A percentile compares a stretch with the other conserved stretches of the same genome.
phyloP scores from a whole-genome alignment of 2,329 filamentous ascomycete species.

The Aspergillus sp. region DNA sequence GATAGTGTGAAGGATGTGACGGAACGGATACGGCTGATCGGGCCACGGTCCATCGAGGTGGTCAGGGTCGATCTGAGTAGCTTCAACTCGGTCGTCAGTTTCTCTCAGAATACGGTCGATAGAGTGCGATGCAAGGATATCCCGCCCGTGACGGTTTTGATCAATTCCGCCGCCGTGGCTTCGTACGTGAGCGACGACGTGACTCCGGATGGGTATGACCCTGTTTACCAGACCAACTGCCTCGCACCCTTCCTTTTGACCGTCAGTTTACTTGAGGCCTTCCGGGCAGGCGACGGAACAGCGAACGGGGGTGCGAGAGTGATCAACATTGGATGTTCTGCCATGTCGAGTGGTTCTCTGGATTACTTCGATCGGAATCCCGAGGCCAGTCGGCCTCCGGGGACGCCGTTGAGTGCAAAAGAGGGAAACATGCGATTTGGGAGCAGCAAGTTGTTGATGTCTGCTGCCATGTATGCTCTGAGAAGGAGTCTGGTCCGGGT shows the following conservation, averaged over 20 bases:
- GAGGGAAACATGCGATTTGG: conserved; percentile 27
- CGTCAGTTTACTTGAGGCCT: conserved; percentile 30
- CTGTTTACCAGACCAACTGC: conserved; percentile 34
- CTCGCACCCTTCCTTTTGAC: conserved; percentile 33
- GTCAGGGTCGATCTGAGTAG: conserved; percentile 25
- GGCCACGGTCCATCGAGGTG: conserved; percentile 30
- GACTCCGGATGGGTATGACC: conserved; percentile 30
- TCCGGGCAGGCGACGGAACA: conserved; percentile 28
- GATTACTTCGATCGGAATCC: conserved; percentile 27
- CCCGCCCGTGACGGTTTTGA: conserved; percentile 27
- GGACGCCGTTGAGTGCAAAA: conserved; percentile 21
- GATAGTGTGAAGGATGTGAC: conserved; percentile 23
- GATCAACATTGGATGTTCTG: conserved; percentile 32
- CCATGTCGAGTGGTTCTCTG: conserved; percentile 24
- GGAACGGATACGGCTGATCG: conserved; percentile 25
- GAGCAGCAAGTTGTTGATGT: conserved; percentile 32
- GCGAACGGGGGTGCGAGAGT: conserved; percentile 27
- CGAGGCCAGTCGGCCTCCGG: conserved; percentile 12
- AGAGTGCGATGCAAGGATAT: conserved; percentile 29
- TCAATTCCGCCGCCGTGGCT: conserved; percentile 28
- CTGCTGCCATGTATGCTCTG: conserved; percentile 31
- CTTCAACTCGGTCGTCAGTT: conserved; percentile 26
- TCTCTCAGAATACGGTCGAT: conserved; percentile 27
- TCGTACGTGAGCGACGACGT: conserved; percentile 28
- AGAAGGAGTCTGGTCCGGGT: conserved; percentile 30